phyloP scores from a whole-genome alignment of 1,284 basidiomycete species.

The Thelephora terrestris region DNA sequence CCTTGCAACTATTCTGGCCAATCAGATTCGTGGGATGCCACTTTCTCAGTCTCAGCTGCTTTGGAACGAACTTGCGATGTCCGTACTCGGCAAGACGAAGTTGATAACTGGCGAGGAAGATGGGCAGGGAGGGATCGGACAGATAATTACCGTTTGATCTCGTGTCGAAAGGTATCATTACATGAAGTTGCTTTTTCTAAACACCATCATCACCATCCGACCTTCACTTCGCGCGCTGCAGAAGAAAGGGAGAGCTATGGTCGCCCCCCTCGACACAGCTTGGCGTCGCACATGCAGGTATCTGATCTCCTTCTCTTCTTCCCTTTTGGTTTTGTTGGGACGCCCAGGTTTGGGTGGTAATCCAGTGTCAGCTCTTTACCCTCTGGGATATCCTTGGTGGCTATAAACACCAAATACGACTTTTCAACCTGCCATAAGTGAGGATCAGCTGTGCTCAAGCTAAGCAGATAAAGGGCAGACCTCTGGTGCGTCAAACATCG shows the following conservation, averaged over 20 bases:
- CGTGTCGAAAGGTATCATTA: too few relatives aligned
- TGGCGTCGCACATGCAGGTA: conserved; percentile 14
- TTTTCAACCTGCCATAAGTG: conserved; percentile 34
- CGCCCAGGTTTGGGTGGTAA: conserved; percentile 36
- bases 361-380: conserved; percentile 52
- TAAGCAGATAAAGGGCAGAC: conserved; percentile 23
- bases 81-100: conserved; percentile 46
- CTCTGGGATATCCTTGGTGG: conserved; percentile 34
- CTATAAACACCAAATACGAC: conserved; percentile 50
- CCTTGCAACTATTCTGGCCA: conserved; percentile 52
- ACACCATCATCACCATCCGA: too few relatives aligned
- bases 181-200: too few relatives aligned
- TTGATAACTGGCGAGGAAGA: conserved; percentile 37
- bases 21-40: conserved; percentile 53
- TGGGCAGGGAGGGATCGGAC: too few relatives aligned
- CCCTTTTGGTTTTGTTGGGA: conserved; percentile 17
- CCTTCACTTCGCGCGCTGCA: too few relatives aligned
- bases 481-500: conserved; percentile 48
- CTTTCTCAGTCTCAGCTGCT: conserved; percentile 47
- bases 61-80: conserved; percentile 67
- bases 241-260: neutral
- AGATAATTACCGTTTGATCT: too few relatives aligned
- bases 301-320: conserved; percentile 11
- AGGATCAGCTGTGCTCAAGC: conserved; percentile 1
- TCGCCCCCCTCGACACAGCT: conserved; percentile 14